Evolutionary conservation across 192 early-diverging fungal species (phyloP).

Genomic region (Coemansia sp.): DNA sequence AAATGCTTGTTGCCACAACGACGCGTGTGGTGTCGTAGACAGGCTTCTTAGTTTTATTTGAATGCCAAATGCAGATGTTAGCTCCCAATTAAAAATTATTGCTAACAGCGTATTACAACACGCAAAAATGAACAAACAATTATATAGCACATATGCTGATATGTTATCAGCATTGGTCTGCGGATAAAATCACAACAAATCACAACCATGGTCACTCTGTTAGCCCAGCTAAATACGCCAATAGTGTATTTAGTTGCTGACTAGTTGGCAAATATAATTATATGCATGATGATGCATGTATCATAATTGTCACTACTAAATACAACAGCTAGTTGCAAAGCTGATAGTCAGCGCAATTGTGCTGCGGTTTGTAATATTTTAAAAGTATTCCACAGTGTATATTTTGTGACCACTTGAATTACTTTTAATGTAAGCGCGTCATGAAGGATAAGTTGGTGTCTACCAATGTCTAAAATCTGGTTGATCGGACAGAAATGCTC

Average conservation of each 20-base stretch:
- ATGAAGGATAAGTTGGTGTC: slow-evolving; percentile 68
- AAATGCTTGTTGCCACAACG: neutral
- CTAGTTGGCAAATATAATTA: neutral
- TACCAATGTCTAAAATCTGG: slow-evolving; percentile 54
- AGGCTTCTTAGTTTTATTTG: neutral
- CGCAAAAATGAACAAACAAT: slow-evolving; percentile 21
- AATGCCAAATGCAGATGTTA: neutral
- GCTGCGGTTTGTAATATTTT: slow-evolving; percentile 47
- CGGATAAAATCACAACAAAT: slow-evolving; percentile 51
- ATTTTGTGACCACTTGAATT: slow-evolving; percentile 67
- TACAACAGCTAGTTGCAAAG: slow-evolving; percentile 83
- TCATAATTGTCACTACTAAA: slow-evolving; percentile 96
- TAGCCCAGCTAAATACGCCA: slow-evolving; percentile 62
- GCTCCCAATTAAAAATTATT: neutral
- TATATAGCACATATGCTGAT: slow-evolving; percentile 43
- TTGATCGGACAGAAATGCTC: slow-evolving; percentile 58
- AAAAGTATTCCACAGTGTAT: slow-evolving; percentile 72
- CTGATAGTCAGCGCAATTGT: slow-evolving; percentile 74
- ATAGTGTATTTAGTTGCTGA: slow-evolving; percentile 57
- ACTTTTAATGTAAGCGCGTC: slow-evolving; percentile 76
- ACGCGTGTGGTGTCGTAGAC: neutral
- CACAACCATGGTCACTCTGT: slow-evolving; percentile 58
- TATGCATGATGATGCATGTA: slow-evolving; percentile 69
- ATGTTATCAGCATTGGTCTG: neutral
- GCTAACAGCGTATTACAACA: slow-evolving; percentile 5